Evolutionary conservation across 805 yeast genomes (phyloP), one percentile per base, ranked within the genome.

Genomic region (Ogataea ganodermae): DNA sequence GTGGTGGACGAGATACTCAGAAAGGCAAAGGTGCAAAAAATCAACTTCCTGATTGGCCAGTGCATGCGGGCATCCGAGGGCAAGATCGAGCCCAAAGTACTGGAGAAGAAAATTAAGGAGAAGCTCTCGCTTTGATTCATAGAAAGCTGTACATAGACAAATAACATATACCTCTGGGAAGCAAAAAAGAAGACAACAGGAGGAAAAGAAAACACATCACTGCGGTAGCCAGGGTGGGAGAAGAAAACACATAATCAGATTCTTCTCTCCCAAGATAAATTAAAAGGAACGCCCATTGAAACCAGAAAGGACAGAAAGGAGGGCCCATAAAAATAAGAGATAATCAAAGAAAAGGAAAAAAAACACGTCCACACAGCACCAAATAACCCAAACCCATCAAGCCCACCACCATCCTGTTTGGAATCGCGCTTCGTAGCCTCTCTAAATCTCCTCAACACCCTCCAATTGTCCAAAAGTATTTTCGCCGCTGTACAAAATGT

Each of bases 401-500:
- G 6, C 20, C 20, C 42, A 35, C 32, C 12, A 4, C 9, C 39
- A 35, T 2, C 5, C 23, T 17, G 12, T 32, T 7, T 23, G 4
- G 22, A 21, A 13, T 5, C 21, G 12, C 20, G n/a, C 13, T n/a
- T 30, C n/a, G 26, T 16, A 4, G n/a, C 5, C 7, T 14, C 33
- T 40, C 42, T 45, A 39, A 31, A 58, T 32, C 42, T 62, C 66
- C 45, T 61, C 63, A 27, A 62, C 65, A 26, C 61, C 60, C 35
- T 59, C 64, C 45, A 59, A 27, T 13, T 69, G 70, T 48, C 99
- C 99, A 73, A 94, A 94, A 6, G 99, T 94, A 72, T 94, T 94
- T 71, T 94, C 99, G 41, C 99, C 98, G 6, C 97, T 88, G 73
- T 92, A 92, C 54, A 96, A 81, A 55, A 94, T 92, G 71, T 94